These are phyloP conservation scores for Tuctoria greenei DNA, from an alignment of 176 grass and related monocot genomes.

Conservation along the genomic window DNA sequence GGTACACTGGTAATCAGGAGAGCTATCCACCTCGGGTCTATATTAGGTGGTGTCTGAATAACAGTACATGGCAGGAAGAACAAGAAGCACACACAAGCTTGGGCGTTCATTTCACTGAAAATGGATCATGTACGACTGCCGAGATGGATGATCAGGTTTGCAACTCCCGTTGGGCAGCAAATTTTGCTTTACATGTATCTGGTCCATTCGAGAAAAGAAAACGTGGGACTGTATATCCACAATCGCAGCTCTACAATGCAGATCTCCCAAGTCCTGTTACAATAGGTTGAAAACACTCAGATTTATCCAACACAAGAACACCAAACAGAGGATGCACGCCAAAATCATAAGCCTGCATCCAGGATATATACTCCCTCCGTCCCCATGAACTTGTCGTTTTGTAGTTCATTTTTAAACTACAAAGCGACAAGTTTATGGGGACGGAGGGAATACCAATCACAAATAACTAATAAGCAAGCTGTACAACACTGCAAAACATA, in stretches of 20 bases:
- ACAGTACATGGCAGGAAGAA: no score
- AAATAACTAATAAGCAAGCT: not conserved
- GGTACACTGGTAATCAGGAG: not conserved
- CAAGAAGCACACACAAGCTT: not conserved
- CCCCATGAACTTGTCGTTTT: no score
- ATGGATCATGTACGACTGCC: not conserved
- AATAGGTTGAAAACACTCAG: slow-evolving; percentile 13
- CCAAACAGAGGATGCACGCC: not conserved
- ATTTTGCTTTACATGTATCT: not conserved
- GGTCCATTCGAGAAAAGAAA: not conserved
- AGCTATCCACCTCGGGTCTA: not conserved
- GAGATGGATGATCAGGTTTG: not conserved
- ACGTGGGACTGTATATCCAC: not conserved
- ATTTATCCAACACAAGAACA: not conserved
- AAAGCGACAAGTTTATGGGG: no score
- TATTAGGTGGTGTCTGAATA: not conserved
- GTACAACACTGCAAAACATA: not conserved
- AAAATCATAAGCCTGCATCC: not conserved
- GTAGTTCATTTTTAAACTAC: no score
- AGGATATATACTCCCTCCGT: no score
- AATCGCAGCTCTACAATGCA: slow-evolving; percentile 36
- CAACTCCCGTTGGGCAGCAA: not conserved
- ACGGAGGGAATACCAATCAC: no score
- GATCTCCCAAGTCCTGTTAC: slow-evolving; percentile 46
- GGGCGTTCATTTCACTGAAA: not conserved